Base-by-base conservation (phyloP, 2,329 filamentous ascomycete genomes). In the Didymella pinodella region DNA sequence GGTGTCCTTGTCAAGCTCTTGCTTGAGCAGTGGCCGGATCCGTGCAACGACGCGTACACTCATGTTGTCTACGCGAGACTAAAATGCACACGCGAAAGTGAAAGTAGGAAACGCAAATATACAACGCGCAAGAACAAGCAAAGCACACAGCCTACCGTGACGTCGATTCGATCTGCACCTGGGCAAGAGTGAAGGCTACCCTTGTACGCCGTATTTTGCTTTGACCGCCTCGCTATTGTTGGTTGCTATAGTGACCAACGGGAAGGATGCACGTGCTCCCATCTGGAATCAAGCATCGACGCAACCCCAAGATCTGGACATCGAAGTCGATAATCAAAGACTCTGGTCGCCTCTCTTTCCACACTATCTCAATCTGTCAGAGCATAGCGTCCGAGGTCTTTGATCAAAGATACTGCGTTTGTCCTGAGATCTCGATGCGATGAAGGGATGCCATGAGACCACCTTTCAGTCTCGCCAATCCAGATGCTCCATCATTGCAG, bases 21-120 rank as follows among this genome's bases (percentile, higher is more conserved):
- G 88, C 69, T 91, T 89, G 63, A 97, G 87, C 63, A 97, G 85
- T 51, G 94, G 94, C 69, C 94, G 89, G 70, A 99, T 91, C 67
- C 95, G 87, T 59, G 94, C 93, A 65, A 98, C 91, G 59, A 98
- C 93, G 73, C 92, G 86, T 66, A 97, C 91, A 85, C 87, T 81
- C 78, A 80, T 79, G 50, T 54, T 61, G 62, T 72, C 60, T 38
- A 57, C 47, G 38, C 45, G 57, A 43, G 59, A 45, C 40, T 56
- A 47, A 25, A 45, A 32, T 36, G 41, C 50, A 57, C 41, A 32
- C 48, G 26, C 57, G 53, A 59, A 61, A 40, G 62, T 29, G 51
- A 54, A 54, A 36, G 46, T 52, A 63, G 61, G 54, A 57, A 56
- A 63, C 54, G 55, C 59, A 68, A 71, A 65, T 47, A 48, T 34